Evolutionary conservation across 2,329 filamentous ascomycete species (phyloP).

Genomic region (Monosporascus sp.): DNA sequence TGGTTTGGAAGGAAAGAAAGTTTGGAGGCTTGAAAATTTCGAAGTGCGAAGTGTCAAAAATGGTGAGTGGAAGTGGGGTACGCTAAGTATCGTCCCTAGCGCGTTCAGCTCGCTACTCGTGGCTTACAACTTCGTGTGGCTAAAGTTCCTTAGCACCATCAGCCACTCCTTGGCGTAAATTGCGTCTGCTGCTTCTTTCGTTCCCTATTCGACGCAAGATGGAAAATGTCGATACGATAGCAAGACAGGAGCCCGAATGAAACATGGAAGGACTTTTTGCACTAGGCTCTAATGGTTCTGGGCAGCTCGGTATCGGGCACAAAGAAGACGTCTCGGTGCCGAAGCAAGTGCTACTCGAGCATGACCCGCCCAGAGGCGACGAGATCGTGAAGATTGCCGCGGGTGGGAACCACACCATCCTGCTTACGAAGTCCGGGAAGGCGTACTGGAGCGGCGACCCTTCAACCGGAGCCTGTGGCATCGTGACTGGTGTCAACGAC

Average conservation of each 20-base stretch:
- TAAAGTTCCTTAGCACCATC: not conserved
- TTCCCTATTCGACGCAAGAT: not conserved
- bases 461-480: conserved; percentile 50
- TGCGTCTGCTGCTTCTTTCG: too few species aligned
- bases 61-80: not conserved
- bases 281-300: conserved; percentile 70
- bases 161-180: not conserved
- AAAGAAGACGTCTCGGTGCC: conserved; percentile 66
- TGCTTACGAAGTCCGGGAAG: conserved; percentile 55
- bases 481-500: conserved; percentile 20
- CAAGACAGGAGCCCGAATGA: not conserved
- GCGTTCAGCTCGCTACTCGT: not conserved
- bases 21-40: not conserved
- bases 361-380: conserved; percentile 29
- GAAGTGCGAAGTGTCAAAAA: not conserved
- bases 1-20: not conserved
- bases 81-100: not conserved
- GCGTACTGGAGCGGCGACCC: conserved; percentile 64
- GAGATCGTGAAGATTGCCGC: conserved; percentile 41
- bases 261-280: conserved; percentile 56
- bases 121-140: too few species aligned
- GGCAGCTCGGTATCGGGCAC: conserved; percentile 69
- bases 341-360: conserved; percentile 54
- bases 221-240: not conserved
- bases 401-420: conserved; percentile 83